Conservation (phyloP, 1,139 yeast genomes). For the Diutina catenulata region DNA sequence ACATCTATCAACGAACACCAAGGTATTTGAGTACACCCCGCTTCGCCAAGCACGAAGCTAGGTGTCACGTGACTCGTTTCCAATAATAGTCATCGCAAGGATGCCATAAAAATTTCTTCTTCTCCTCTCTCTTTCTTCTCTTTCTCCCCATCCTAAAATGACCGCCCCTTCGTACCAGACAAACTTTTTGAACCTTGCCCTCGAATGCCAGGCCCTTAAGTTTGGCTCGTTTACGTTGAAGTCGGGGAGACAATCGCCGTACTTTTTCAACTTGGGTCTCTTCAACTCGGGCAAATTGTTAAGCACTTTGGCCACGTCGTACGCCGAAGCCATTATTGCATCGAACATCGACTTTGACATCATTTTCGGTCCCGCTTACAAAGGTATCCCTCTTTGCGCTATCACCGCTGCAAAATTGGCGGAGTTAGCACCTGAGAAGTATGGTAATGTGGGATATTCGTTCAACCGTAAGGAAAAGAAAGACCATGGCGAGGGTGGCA, state of each 20-base stretch:
- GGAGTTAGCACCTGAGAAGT: slow-evolving; percentile 74
- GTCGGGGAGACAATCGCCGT: slow-evolving; percentile 91
- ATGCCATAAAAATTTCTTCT: background rate
- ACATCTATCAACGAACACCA: too few relatives aligned
- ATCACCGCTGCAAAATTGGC: slow-evolving; percentile 85
- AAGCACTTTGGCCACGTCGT: slow-evolving; percentile 72
- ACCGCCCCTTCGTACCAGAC: slow-evolving; percentile 36
- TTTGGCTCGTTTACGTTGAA: slow-evolving; percentile 86
- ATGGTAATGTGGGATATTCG: slow-evolving; percentile 53
- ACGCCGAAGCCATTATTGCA: slow-evolving; percentile 77
- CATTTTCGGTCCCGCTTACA: slow-evolving; percentile 94
- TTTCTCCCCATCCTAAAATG: background rate
- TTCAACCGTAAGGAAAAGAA: slow-evolving; percentile 88
- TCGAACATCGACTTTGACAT: slow-evolving; percentile 80
- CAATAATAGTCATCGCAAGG: background rate
- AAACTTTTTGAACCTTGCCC: slow-evolving; percentile 67
- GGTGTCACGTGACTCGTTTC: too few relatives aligned
- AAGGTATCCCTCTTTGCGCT: slow-evolving; percentile 94
- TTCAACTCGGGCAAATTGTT: slow-evolving; percentile 74
- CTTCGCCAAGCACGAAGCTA: too few relatives aligned
- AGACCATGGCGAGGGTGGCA: slow-evolving; percentile 98
- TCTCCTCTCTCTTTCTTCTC: background rate
- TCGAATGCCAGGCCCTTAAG: slow-evolving; percentile 68
- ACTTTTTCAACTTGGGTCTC: slow-evolving; percentile 88
- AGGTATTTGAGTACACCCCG: too few relatives aligned